Percentiles rank a stretch among this genome's conserved stretches.
Conservation (phyloP, 768 basidiomycete genomes). For the Podaxis carcinomalis region DNA sequence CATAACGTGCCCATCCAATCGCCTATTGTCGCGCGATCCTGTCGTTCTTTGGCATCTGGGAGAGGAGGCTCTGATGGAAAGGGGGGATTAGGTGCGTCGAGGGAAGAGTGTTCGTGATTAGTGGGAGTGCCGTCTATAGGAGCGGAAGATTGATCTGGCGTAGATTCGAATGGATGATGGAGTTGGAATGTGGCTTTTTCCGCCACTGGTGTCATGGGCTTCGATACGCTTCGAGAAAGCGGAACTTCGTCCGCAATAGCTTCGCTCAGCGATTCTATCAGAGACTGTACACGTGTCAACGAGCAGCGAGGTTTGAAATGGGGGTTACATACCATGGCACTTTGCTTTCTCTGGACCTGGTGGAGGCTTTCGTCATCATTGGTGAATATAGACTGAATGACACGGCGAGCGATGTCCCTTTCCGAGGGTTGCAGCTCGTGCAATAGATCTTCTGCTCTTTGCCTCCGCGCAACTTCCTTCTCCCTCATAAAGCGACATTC, state of each 20-base stretch:
- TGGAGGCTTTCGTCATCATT: constrained; percentile 45
- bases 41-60: constrained; percentile 19
- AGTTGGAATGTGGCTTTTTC: constrained; percentile 23
- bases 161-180: neutral
- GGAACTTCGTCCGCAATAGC: constrained; percentile 47
- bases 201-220: constrained; percentile 30
- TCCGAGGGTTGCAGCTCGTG: constrained; percentile 58
- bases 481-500: constrained; percentile 46
- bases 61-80: constrained; percentile 1
- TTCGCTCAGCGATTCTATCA: constrained; percentile 50
- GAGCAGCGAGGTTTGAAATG: constrained; percentile 2
- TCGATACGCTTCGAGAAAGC: constrained; percentile 30
- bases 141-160: neutral
- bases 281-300: constrained; percentile 31
- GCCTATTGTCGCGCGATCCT: constrained; percentile 54
- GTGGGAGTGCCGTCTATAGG: neutral
- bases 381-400: constrained; percentile 63
- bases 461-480: constrained; percentile 51
- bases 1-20: constrained; percentile 82
- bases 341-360: constrained; percentile 51
- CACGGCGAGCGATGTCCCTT: constrained; percentile 60
- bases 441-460: constrained; percentile 51
- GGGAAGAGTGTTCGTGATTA: neutral
- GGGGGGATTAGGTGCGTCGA: neutral
- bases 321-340: constrained; percentile 45